Conservation (phyloP, 306 rosid species). For the Lathyrus sativus region DNA sequence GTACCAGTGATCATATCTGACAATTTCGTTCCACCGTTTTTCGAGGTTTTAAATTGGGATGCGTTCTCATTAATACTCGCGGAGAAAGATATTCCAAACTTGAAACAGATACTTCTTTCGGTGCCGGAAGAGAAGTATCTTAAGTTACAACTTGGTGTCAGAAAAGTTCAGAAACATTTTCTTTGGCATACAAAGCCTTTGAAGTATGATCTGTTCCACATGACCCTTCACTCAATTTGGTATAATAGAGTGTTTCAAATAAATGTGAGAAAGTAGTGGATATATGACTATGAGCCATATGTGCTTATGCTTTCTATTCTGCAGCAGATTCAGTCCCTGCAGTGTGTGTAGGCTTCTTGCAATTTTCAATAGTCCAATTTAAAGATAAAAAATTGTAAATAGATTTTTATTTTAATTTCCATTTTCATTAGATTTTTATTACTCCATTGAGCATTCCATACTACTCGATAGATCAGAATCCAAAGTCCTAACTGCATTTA, state of each 20-base stretch:
- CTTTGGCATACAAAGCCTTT: conserved; percentile 84
- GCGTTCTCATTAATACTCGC: conserved; percentile 81
- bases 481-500: too few relatives aligned
- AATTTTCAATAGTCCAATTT: not conserved
- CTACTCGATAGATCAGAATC: too few relatives aligned
- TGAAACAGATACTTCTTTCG: conserved; percentile 69
- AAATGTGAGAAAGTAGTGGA: conserved; percentile 48
- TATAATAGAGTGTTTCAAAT: conserved; percentile 86
- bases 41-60: conserved; percentile 86
- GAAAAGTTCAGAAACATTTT: conserved; percentile 83
- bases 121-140: conserved; percentile 75
- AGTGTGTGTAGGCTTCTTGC: not conserved
- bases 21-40: conserved; percentile 92
- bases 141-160: conserved; percentile 74
- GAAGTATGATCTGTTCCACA: conserved; percentile 90
- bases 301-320: not conserved
- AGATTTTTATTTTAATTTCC: not conserved
- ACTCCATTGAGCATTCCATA: too few relatives aligned
- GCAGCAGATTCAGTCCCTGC: not conserved
- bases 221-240: conserved; percentile 98
- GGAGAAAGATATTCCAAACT: conserved; percentile 78
- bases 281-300: conserved; percentile 3
- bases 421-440: not conserved
- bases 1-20: conserved; percentile 97
- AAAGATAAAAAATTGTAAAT: not conserved